These are phyloP conservation scores for Eimeria sp. DNA, from an alignment of 169 alveolate species.

Conservation along the genomic window DNA sequence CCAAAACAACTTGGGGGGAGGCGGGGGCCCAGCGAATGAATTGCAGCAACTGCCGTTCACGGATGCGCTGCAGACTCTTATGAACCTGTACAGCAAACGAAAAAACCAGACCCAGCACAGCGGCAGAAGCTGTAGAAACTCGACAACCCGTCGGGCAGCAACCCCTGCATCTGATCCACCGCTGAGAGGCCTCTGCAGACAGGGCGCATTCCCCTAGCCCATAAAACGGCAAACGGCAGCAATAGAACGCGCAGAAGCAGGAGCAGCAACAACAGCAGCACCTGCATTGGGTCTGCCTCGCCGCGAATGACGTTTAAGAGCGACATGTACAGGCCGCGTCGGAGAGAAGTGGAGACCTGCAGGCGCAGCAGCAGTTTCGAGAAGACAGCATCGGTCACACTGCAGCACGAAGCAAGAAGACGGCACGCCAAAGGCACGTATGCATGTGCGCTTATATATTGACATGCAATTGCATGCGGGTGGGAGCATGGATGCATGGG, in stretches of 20 bases:
- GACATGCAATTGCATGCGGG: slow-evolving; percentile 82
- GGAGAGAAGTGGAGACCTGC: slow-evolving; percentile 90
- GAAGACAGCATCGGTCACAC: background rate
- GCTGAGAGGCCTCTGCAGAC: background rate
- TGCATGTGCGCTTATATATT: background rate
- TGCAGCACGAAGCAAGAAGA: background rate
- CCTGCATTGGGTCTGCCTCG: slow-evolving; percentile 96
- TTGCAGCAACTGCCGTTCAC: slow-evolving; percentile 94
- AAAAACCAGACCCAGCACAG: background rate
- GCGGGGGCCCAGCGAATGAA: slow-evolving; percentile 99
- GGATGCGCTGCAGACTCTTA: slow-evolving; percentile 95
- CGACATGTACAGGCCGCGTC: slow-evolving; percentile 95
- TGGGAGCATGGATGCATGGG: slow-evolving; percentile 65
- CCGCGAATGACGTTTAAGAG: slow-evolving; percentile 97
- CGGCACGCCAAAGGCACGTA: background rate
- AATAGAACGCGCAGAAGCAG: background rate
- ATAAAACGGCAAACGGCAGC: background rate
- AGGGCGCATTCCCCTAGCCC: no score
- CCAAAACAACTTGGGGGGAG: slow-evolving; percentile 98
- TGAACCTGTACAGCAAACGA: slow-evolving; percentile 90
- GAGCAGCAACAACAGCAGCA: slow-evolving; percentile 79
- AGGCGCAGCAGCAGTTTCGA: background rate
- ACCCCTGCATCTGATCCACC: slow-evolving; percentile 92
- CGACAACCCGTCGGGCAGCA: slow-evolving; percentile 54
- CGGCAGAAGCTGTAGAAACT: background rate